phyloP scores from a whole-genome alignment of 1,284 basidiomycete species.

The Microbotryum lychnidis-dioicae region DNA sequence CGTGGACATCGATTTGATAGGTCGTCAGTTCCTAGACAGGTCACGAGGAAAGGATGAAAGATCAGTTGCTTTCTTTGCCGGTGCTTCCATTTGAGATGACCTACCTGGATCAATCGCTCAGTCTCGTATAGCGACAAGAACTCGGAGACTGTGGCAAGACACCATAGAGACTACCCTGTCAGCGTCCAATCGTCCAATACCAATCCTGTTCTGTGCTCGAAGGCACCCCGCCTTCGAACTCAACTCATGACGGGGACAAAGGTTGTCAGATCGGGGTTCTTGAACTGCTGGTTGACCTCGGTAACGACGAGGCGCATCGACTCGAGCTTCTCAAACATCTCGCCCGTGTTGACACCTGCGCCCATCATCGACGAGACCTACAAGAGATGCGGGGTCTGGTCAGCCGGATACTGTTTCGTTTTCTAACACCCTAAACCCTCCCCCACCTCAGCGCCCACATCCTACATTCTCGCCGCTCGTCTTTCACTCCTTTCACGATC shows the following conservation, averaged over 20 bases:
- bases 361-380: conserved; percentile 95
- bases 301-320: conserved; percentile 95
- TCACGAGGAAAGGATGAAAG: no score
- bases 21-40: conserved; percentile 61
- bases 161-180: conserved; percentile 13
- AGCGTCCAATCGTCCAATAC: no score
- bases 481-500: background rate
- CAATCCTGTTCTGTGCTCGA: no score
- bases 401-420: background rate
- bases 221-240: background rate
- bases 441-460: background rate
- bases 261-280: conserved; percentile 96
- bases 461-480: background rate
- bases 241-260: conserved; percentile 34
- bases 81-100: no score
- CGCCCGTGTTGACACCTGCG: conserved; percentile 69
- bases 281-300: conserved; percentile 98
- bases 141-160: conserved; percentile 40
- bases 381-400: conserved; percentile 1
- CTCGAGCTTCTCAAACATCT: conserved; percentile 87
- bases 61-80: no score
- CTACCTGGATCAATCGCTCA: conserved; percentile 77
- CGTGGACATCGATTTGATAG: conserved; percentile 98
- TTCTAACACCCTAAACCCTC: background rate
- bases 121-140: conserved; percentile 94